Evolutionary conservation across 495 filamentous ascomycete genomes (phyloP).

Genomic region (Penicillium pulvis): DNA sequence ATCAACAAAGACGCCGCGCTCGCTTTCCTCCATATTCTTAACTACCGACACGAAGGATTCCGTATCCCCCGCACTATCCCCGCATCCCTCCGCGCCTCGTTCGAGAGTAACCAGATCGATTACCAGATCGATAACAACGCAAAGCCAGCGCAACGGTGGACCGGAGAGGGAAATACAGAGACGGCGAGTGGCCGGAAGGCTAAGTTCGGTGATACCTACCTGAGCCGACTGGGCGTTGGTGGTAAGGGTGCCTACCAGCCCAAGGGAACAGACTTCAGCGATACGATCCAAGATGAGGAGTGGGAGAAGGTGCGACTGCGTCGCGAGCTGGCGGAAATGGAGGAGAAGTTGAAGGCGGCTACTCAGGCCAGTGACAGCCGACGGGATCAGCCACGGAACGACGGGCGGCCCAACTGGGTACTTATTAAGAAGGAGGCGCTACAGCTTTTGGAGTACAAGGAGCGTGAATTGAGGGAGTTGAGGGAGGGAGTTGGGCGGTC

Average conservation of each 20-base stretch:
- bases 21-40: conserved; percentile 94
- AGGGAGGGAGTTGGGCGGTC: conserved; percentile 47
- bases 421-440: conserved; percentile 92
- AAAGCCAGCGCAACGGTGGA: conserved; percentile 65
- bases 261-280: conserved; percentile 82
- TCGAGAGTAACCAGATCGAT: conserved; percentile 92
- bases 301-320: conserved; percentile 97
- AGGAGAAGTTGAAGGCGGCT: conserved; percentile 77
- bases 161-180: conserved; percentile 65
- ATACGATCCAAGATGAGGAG: conserved; percentile 74
- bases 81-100: conserved; percentile 82
- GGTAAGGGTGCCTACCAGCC: conserved; percentile 71
- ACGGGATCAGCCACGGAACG: conserved; percentile 58
- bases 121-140: conserved; percentile 85
- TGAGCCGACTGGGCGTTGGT: conserved; percentile 82
- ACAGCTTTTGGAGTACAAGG: conserved; percentile 68
- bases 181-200: conserved; percentile 85
- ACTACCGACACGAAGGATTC: conserved; percentile 91
- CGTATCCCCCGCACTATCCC: conserved; percentile 94
- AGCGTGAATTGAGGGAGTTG: conserved; percentile 51
- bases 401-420: conserved; percentile 57
- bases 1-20: conserved; percentile 95
- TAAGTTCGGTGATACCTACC: conserved; percentile 96
- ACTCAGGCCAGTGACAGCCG: conserved; percentile 64
- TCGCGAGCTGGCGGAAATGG: conserved; percentile 85